phyloP scores from a whole-genome alignment of 2,329 filamentous ascomycete genomes.

The Phoma sp. region DNA sequence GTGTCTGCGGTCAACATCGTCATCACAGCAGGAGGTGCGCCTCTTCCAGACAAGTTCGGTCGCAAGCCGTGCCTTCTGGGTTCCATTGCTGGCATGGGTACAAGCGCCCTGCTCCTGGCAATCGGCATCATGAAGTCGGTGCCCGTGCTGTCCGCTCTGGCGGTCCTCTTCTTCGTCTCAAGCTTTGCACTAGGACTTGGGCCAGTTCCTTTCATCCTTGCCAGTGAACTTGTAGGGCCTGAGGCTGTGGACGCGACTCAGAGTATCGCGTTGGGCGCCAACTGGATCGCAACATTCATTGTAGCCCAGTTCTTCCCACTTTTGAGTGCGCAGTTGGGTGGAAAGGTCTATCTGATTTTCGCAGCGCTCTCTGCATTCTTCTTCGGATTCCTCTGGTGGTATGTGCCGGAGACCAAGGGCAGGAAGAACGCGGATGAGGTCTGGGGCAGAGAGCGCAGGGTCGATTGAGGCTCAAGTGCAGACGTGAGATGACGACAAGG shows the following conservation, averaged over 20 bases:
- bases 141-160: conserved; percentile 78
- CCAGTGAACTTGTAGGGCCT: conserved; percentile 86
- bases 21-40: conserved; percentile 80
- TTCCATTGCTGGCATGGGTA: conserved; percentile 84
- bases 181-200: conserved; percentile 91
- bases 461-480: conserved; percentile 30
- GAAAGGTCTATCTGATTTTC: conserved; percentile 93
- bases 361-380: conserved; percentile 72
- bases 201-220: conserved; percentile 92
- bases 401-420: conserved; percentile 86
- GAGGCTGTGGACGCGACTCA: conserved; percentile 93
- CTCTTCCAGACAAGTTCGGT: conserved; percentile 84
- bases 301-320: conserved; percentile 96
- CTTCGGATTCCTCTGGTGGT: conserved; percentile 72
- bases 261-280: conserved; percentile 83
- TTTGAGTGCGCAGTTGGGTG: conserved; percentile 77
- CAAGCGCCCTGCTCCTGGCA: conserved; percentile 76
- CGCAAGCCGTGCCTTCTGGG: conserved; percentile 83
- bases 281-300: conserved; percentile 88
- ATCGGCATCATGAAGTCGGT: conserved; percentile 76
- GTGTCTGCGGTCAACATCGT: conserved; percentile 87
- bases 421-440: conserved; percentile 86
- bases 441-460: conserved; percentile 70
- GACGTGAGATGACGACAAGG: conserved; percentile 4
- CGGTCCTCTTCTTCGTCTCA: conserved; percentile 83